These are phyloP conservation scores for Penicillium cataractarum DNA, from an alignment of 495 filamentous ascomycete species.

Conservation along the genomic window DNA sequence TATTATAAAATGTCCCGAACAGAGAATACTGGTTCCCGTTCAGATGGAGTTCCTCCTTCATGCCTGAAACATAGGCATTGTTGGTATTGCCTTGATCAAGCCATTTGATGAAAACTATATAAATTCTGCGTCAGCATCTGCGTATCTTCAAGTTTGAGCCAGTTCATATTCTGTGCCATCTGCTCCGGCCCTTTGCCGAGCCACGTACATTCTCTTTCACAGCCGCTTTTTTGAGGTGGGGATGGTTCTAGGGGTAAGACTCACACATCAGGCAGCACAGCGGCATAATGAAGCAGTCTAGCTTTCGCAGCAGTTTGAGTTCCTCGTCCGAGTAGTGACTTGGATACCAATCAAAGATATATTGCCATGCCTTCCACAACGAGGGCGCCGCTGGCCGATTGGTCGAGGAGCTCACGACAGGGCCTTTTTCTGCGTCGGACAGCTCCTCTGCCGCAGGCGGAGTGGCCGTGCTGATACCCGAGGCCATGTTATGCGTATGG, in stretches of 20 bases:
- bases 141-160: background rate
- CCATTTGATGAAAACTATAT: conserved; percentile 27
- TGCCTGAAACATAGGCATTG: conserved; percentile 65
- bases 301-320: conserved; percentile 21
- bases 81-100: conserved; percentile 12
- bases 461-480: background rate
- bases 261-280: conserved; percentile 25
- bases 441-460: background rate
- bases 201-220: background rate
- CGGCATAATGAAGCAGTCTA: conserved; percentile 25
- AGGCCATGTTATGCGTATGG: background rate
- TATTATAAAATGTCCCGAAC: conserved; percentile 27
- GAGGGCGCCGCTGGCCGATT: conserved; percentile 21
- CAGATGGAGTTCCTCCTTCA: conserved; percentile 64
- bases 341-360: conserved; percentile 27
- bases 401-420: conserved; percentile 6
- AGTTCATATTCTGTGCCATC: background rate
- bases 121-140: background rate
- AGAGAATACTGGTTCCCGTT: conserved; percentile 48
- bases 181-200: background rate
- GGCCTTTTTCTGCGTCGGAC: background rate
- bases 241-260: background rate
- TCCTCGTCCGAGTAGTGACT: conserved; percentile 24
- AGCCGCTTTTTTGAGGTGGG: background rate
- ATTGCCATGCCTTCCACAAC: conserved; percentile 22